phyloP scores from a whole-genome alignment of 192 early-diverging fungal genomes.

The Allomyces macrogynus region DNA sequence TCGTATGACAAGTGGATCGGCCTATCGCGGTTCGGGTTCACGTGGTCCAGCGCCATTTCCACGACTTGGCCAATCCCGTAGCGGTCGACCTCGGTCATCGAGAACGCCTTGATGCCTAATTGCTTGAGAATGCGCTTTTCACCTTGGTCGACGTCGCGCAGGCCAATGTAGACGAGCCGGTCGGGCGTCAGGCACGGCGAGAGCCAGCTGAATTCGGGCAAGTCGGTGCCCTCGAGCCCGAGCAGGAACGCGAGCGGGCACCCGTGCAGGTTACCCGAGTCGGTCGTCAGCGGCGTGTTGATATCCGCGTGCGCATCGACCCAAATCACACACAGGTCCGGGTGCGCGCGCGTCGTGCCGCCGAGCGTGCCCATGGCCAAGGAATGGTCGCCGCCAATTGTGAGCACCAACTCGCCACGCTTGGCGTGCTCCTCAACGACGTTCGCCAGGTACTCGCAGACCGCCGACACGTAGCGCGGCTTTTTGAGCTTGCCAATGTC shows the following conservation, averaged over 20 bases:
- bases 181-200: conserved; percentile 47
- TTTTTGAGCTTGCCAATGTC: conserved; percentile 63
- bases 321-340: conserved; percentile 75
- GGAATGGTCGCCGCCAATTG: conserved; percentile 89
- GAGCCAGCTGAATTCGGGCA: conserved; percentile 57
- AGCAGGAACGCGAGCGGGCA: conserved; percentile 81
- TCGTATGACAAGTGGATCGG: conserved; percentile 85
- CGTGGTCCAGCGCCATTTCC: conserved; percentile 77
- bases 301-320: conserved; percentile 89
- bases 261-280: conserved; percentile 84
- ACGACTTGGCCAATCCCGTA: conserved; percentile 82
- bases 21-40: conserved; percentile 44
- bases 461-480: conserved; percentile 58
- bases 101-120: conserved; percentile 76
- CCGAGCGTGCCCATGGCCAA: conserved; percentile 77
- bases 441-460: conserved; percentile 42
- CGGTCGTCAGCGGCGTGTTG: conserved; percentile 75
- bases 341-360: conserved; percentile 52
- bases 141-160: conserved; percentile 75
- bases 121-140: conserved; percentile 71
- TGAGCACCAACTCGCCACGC: conserved; percentile 61
- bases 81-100: conserved; percentile 90
- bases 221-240: conserved; percentile 42
- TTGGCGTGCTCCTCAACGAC: conserved; percentile 39
- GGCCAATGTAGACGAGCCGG: conserved; percentile 83